A percentile compares a stretch with the other conserved stretches of the same genome.
Evolutionary conservation across 179 eudicot genomes (phyloP).

Genomic region (Vitellaria paradoxa): DNA sequence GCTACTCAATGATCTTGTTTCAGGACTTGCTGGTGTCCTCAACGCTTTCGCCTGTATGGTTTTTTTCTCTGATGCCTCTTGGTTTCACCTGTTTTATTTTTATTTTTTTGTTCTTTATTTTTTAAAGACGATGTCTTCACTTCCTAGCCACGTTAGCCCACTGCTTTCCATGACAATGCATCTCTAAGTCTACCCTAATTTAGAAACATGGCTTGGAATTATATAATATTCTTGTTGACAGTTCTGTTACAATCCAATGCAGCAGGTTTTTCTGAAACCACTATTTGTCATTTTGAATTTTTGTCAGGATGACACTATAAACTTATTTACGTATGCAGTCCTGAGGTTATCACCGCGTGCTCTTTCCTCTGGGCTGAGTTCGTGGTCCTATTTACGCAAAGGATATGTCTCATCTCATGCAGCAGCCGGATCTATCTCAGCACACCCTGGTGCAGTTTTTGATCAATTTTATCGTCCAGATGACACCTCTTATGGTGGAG

Average conservation of each 20-base stretch:
- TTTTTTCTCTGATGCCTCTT: constrained; percentile 19
- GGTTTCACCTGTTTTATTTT: not conserved
- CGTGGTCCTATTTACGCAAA: constrained; percentile 81
- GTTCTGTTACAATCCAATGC: constrained; percentile 3
- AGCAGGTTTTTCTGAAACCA: not conserved
- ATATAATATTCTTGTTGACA: not conserved
- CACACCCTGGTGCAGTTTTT: constrained; percentile 37
- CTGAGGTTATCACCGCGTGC: constrained; percentile 82
- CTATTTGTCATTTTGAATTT: not conserved
- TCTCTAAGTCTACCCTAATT: not conserved
- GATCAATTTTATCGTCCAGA: constrained; percentile 46
- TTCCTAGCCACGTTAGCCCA: not conserved
- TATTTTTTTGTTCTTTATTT: not conserved
- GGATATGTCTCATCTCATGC: constrained; percentile 55
- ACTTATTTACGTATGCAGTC: constrained; percentile 72
- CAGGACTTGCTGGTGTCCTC: constrained; percentile 93
- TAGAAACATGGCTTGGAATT: constrained; percentile 7
- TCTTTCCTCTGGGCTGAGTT: constrained; percentile 60
- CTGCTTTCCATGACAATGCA: not conserved
- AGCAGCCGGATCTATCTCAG: constrained; percentile 35
- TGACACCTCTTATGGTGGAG: constrained; percentile 53
- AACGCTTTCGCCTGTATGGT: constrained; percentile 77
- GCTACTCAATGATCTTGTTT: constrained; percentile 80
- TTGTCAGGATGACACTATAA: constrained; percentile 77
- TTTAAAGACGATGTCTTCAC: not conserved